Conservation (phyloP, 2,329 filamentous ascomycete species). For the Epicoccum sorghinum region DNA sequence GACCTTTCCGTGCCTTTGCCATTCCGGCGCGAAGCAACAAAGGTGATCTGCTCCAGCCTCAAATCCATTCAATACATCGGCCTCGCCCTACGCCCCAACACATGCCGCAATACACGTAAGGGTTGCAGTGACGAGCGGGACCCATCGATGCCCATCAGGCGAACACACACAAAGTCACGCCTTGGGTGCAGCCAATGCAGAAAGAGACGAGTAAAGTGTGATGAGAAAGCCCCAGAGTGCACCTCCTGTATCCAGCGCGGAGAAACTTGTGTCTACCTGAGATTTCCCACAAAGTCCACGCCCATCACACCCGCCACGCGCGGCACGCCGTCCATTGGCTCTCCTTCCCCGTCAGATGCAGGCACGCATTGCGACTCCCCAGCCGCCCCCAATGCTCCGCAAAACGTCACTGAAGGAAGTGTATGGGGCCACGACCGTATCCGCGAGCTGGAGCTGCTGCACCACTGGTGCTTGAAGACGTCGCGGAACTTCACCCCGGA, state of each 20-base stretch:
- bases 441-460: constrained; percentile 18
- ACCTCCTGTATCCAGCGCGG: constrained; percentile 11
- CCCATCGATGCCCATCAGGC: constrained; percentile 18
- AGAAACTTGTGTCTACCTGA: constrained; percentile 15
- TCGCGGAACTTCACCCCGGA: constrained; percentile 17
- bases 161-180: constrained; percentile 20
- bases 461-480: constrained; percentile 20
- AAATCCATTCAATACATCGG: no score
- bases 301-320: not conserved
- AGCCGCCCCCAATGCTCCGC: not conserved
- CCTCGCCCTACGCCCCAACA: not conserved
- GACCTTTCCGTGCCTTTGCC: not conserved
- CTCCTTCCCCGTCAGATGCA: not conserved
- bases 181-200: constrained; percentile 22
- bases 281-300: constrained; percentile 6
- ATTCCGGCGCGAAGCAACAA: not conserved
- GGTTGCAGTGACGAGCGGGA: not conserved
- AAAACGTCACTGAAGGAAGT: not conserved
- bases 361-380: not conserved
- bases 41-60: not conserved
- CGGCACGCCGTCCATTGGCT: not conserved
- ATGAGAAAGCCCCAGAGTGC: constrained; percentile 16
- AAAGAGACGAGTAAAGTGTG: constrained; percentile 21
- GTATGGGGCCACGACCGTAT: constrained; percentile 1
- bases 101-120: not conserved